Conservation (phyloP, 495 filamentous ascomycete genomes). For the Penicillium flavigenum region DNA sequence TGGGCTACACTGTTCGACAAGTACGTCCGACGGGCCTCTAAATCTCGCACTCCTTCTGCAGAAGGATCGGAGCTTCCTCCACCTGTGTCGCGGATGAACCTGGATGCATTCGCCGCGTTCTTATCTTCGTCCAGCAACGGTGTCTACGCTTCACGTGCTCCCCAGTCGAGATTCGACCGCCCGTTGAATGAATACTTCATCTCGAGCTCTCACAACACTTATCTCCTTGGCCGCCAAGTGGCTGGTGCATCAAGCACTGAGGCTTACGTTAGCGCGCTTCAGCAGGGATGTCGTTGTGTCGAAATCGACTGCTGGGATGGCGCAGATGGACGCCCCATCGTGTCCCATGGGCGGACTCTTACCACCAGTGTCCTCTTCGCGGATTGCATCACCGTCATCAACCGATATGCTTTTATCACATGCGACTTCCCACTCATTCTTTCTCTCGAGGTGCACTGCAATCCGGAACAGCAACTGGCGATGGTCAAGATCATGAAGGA, state of each 20-base stretch:
- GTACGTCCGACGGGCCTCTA: constrained; percentile 61
- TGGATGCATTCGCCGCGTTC: constrained; percentile 71
- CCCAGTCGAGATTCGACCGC: constrained; percentile 64
- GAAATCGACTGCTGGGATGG: constrained; percentile 99
- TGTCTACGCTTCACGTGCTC: constrained; percentile 53
- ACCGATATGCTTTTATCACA: constrained; percentile 84
- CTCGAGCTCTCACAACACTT: constrained; percentile 98
- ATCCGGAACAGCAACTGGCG: constrained; percentile 70
- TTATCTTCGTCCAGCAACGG: constrained; percentile 72
- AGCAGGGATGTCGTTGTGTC: constrained; percentile 86
- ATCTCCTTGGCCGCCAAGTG: constrained; percentile 87
- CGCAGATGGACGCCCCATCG: constrained; percentile 75
- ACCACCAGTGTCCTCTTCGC: constrained; percentile 82
- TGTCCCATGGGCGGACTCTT: constrained; percentile 86
- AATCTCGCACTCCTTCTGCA: constrained; percentile 47
- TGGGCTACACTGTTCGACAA: constrained; percentile 77
- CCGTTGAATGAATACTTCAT: constrained; percentile 98
- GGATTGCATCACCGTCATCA: constrained; percentile 88
- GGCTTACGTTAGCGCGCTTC: constrained; percentile 87
- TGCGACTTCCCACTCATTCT: constrained; percentile 85
- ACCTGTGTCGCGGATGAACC: constrained; percentile 58
- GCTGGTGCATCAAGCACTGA: constrained; percentile 87
- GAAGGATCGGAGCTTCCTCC: constrained; percentile 39
- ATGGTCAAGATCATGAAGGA: constrained; percentile 92
- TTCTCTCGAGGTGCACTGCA: constrained; percentile 95